Percentiles rank a stretch among this genome's conserved stretches.
phyloP scores from a whole-genome alignment of 306 rosid genomes.

The Quercus bicolor region DNA sequence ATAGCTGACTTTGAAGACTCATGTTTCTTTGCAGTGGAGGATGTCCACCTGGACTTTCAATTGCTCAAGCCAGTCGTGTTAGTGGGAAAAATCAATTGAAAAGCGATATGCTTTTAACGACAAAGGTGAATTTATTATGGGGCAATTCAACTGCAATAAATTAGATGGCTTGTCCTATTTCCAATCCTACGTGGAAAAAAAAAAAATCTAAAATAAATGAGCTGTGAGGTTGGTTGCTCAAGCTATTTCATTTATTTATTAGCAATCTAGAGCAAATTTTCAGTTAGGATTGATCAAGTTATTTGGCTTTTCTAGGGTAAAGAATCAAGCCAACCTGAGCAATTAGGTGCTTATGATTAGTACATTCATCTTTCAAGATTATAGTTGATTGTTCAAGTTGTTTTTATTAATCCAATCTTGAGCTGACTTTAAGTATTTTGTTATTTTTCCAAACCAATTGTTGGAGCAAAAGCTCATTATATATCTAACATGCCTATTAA shows the following conservation, averaged over 20 bases:
- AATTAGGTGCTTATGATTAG: background rate
- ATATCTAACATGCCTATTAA: background rate
- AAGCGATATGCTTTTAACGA: slow-evolving; percentile 45
- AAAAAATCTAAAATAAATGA: background rate
- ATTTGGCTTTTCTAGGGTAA: background rate
- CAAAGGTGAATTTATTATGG: slow-evolving; percentile 54
- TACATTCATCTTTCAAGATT: background rate
- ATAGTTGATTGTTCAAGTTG: background rate
- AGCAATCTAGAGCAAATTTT: background rate
- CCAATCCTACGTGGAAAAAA: background rate
- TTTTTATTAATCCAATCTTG: background rate
- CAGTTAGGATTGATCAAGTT: background rate
- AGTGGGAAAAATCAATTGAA: slow-evolving; percentile 66
- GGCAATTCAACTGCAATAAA: slow-evolving; percentile 15
- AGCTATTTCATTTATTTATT: background rate
- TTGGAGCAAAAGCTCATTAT: background rate
- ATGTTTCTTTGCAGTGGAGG: slow-evolving; percentile 52
- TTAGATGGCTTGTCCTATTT: slow-evolving; percentile 23
- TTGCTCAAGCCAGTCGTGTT: slow-evolving; percentile 69
- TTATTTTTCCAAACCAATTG: background rate
- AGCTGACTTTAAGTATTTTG: background rate
- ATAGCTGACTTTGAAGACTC: slow-evolving; percentile 22
- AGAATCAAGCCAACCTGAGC: background rate
- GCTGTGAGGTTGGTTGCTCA: background rate
- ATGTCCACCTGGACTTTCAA: slow-evolving; percentile 78